These are phyloP conservation scores for Stagonosporopsis rhizophila DNA, from an alignment of 2,329 filamentous ascomycete species.

Conservation along the genomic window DNA sequence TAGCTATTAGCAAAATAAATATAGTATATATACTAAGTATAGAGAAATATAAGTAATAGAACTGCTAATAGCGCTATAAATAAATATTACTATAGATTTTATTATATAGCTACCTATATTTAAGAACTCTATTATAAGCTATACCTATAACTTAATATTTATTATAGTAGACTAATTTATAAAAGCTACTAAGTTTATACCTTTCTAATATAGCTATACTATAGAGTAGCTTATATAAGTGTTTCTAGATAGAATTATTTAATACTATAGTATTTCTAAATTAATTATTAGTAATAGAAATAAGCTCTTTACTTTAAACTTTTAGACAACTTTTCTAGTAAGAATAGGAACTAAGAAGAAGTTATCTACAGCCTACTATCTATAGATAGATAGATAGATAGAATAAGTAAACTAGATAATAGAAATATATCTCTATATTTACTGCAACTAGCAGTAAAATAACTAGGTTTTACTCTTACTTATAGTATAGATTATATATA, in stretches of 20 bases:
- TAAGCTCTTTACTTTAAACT: slow-evolving; percentile 1
- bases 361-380: too few species aligned
- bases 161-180: too few species aligned
- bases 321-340: background rate
- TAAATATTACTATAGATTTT: background rate
- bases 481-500: too few species aligned
- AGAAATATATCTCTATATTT: too few species aligned
- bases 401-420: too few species aligned
- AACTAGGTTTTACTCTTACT: too few species aligned
- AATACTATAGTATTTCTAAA: background rate
- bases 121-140: too few species aligned
- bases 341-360: background rate
- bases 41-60: background rate
- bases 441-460: too few species aligned
- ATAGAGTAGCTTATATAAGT: background rate
- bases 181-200: too few species aligned
- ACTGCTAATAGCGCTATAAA: background rate
- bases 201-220: background rate
- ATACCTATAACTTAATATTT: too few species aligned
- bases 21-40: background rate
- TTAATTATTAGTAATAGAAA: slow-evolving; percentile 2
- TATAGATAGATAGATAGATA: too few species aligned
- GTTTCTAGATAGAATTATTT: background rate
- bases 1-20: background rate
- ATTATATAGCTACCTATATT: too few species aligned